Base-by-base conservation (phyloP, 2,329 filamentous ascomycete species). In the Herpotrichia juniperi region DNA sequence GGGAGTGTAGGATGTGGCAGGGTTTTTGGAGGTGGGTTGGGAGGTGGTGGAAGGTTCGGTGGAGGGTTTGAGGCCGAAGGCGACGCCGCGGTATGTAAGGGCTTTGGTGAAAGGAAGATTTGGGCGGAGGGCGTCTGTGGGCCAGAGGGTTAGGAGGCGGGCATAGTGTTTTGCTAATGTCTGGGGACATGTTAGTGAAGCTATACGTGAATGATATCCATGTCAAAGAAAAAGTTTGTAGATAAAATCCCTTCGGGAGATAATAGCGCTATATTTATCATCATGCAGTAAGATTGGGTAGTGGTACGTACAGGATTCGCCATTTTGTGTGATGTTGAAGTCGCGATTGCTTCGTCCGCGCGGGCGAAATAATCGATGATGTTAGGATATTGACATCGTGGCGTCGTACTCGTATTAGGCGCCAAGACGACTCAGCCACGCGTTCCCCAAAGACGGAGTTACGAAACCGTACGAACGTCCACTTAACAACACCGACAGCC, bases 131-230 rank as follows among this genome's bases (percentile, higher is more conserved):
- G 68, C 62, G 66, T 82, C 80, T 53, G 72, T 71, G 22, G 80
- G 80, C 80, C 80, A 82, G 64, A 74, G 74, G 50, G 69, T 54
- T 48, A 80, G 68, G 59, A 81, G 74, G 63, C 80, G 79, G 11
- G 75, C 67, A 71, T 82, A 82, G 67, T 82, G 79, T 51, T 76
- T 75, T 61, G 71, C 61, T 59, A 78, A 70, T 40, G 50, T 59
- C 64, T 69, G 59, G 9, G 35, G 35, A 26, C 19, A 10, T 4
- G 37, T 40, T 14, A 40, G 37, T 12, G n/a, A n/a, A n/a, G n/a
- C n/a, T n/a, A n/a, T n/a, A n/a, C n/a, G n/a, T n/a, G n/a, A n/a
- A n/a, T n/a, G n/a, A n/a, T n/a, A n/a, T n/a, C n/a, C n/a, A n/a
- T n/a, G n/a, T n/a, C n/a, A n/a, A n/a, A n/a, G n/a, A n/a, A n/a